phyloP scores from a whole-genome alignment of 73 alveolate genomes.

The Stentor coeruleus region DNA sequence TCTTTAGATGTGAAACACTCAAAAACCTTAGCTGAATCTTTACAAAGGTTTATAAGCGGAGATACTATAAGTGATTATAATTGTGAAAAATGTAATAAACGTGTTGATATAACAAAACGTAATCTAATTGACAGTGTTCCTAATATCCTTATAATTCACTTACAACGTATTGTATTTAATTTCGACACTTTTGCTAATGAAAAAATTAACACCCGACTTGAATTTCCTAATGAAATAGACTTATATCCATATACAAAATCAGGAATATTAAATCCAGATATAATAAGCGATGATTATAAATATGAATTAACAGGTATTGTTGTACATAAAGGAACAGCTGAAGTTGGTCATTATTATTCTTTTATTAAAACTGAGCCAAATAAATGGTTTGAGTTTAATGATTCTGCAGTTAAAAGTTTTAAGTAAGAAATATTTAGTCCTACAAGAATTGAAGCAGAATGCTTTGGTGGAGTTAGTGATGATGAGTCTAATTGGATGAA shows the following conservation, averaged over 20 bases:
- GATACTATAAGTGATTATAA: conserved; percentile 87
- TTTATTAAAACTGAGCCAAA: conserved; percentile 59
- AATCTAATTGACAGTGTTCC: conserved; percentile 85
- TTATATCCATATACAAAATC: conserved; percentile 75
- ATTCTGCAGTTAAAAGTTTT: conserved; percentile 57
- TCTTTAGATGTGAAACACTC: conserved; percentile 87
- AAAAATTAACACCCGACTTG: conserved; percentile 90
- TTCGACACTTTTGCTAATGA: conserved; percentile 90
- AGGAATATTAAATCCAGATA: conserved; percentile 49
- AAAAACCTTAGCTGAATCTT: conserved; percentile 82
- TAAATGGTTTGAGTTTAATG: conserved; percentile 89
- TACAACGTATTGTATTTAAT: conserved; percentile 89
- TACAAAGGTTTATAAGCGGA: conserved; percentile 77
- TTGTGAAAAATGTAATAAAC: conserved; percentile 91
- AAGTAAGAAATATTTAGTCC: conserved; percentile 26
- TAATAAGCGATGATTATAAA: not conserved
- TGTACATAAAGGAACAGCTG: conserved; percentile 95
- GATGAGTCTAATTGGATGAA: conserved; percentile 47
- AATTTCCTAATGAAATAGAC: conserved; percentile 91
- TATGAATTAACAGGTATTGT: conserved; percentile 89
- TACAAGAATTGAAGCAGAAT: conserved; percentile 55
- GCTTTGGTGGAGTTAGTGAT: conserved; percentile 86
- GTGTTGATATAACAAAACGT: conserved; percentile 84
- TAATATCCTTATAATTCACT: conserved; percentile 88
- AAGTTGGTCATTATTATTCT: conserved; percentile 91